Evolutionary conservation across 768 basidiomycete genomes (phyloP), one percentile per base, ranked within the genome.

Genomic region (Boletellus ananiceps): DNA sequence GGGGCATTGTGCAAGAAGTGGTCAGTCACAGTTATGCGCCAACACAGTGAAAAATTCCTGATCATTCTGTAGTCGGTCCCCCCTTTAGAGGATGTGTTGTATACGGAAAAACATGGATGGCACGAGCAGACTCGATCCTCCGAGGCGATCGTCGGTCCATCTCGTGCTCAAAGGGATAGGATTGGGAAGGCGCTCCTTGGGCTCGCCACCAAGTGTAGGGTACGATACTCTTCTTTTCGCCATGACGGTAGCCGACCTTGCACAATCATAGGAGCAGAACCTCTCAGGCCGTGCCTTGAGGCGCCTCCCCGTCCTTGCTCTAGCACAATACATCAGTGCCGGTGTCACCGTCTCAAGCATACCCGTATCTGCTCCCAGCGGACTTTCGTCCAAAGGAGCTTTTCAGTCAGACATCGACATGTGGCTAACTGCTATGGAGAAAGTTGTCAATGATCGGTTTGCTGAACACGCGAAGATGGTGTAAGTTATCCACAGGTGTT

Each of bases 281-380:
- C 82, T 98, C 76, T 96, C 94, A 14, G 96, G 96, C 13, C 84
- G 96, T 32, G 85, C 90, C 1, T 76, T 99, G 12, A 82, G 96
- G 12, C 83, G 93, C 7, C 75, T 99, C n/a, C 96, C 96, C 3
- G 92, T 98, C 40, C 80, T 98, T 16, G 91, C 94, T 2, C 82
- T 96, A 40, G 91, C 95, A 4, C 77, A 81, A 8, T 85, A 92
- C 63, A 83, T 97, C 43, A 79, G 84, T 25, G 68, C 75, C 14
- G 77, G 80, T 15, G 44, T 59, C 33, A 46, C 32, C 39, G 13
- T 51, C 15, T 52, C 57, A 3, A 74, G 44, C n/a, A 45, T 38
- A 11, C 33, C 46, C 23, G 21, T 46, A 1, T 32, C 52, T 21
- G 23, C 46, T 27, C 33, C 48, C 19, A 58, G 52, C 16, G 37